These are phyloP conservation scores for Achlya hypogyna DNA, from an alignment of 352 stramenopile genomes.

Conservation along the genomic window DNA sequence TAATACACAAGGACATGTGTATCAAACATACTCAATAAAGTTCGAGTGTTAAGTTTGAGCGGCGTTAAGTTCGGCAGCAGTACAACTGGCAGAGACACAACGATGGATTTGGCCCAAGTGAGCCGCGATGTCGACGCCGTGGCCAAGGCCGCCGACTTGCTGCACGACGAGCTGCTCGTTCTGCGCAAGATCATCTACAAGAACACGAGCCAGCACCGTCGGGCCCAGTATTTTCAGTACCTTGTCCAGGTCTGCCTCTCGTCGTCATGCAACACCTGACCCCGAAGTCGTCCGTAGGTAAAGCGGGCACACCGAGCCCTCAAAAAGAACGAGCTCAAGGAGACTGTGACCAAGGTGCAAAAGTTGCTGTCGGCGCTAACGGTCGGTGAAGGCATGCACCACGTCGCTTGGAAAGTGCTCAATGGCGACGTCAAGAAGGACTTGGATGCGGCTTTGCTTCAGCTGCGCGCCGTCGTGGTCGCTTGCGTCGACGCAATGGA, in stretches of 20 bases:
- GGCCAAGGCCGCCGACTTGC: constrained; percentile 10
- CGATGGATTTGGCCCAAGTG: constrained; percentile 9
- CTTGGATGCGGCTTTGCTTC: constrained; percentile 38
- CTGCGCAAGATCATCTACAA: constrained; percentile 83
- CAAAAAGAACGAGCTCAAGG: constrained; percentile 29
- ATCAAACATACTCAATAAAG: no score
- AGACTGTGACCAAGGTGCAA: constrained; percentile 31
- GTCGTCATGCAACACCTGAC: neutral
- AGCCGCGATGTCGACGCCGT: neutral
- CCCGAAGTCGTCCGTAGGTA: constrained; percentile 27
- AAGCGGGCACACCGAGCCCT: constrained; percentile 54
- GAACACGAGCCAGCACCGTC: constrained; percentile 81
- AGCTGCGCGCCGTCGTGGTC: constrained; percentile 27
- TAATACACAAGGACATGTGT: no score
- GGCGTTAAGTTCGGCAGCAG: neutral
- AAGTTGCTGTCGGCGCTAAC: constrained; percentile 39
- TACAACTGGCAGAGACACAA: neutral
- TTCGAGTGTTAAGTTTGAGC: neutral
- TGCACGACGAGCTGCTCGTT: constrained; percentile 48
- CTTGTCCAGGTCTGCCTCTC: constrained; percentile 39
- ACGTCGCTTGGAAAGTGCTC: constrained; percentile 70
- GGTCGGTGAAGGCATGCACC: constrained; percentile 40
- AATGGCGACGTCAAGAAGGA: constrained; percentile 46
- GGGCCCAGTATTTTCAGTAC: constrained; percentile 72
- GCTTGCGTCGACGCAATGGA: constrained; percentile 28